phyloP scores from a whole-genome alignment of 371 early-diverging fungal genomes.

The Mucor velutinosus region DNA sequence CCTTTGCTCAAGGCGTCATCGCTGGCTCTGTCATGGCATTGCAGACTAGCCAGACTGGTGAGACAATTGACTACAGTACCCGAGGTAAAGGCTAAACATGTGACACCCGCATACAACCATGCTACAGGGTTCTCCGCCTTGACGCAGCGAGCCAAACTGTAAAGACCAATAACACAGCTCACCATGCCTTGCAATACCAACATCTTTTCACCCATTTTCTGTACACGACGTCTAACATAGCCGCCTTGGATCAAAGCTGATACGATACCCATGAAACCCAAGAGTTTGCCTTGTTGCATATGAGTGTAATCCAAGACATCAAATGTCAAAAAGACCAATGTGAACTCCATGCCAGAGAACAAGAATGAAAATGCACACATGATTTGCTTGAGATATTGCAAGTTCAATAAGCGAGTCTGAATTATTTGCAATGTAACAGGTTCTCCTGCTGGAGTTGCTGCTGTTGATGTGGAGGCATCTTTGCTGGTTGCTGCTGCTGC shows the following conservation, averaged over 20 bases:
- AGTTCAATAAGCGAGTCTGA: conserved; percentile 37
- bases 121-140: background rate
- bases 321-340: conserved; percentile 93
- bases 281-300: conserved; percentile 87
- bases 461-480: background rate
- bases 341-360: conserved; percentile 98
- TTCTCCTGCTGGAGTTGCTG: background rate
- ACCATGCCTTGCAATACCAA: conserved; percentile 82
- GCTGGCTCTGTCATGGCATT: conserved; percentile 42
- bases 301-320: conserved; percentile 86
- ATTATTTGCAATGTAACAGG: conserved; percentile 7
- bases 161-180: conserved; percentile 70
- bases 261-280: conserved; percentile 87
- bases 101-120: conserved; percentile 57
- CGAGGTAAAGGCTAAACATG: conserved; percentile 86
- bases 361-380: conserved; percentile 89
- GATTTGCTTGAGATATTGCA: conserved; percentile 62
- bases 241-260: conserved; percentile 92
- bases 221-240: conserved; percentile 82
- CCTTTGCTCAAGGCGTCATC: conserved; percentile 61
- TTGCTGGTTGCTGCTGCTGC: background rate
- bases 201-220: conserved; percentile 67
- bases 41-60: conserved; percentile 75
- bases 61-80: conserved; percentile 94
- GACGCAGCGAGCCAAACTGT: conserved; percentile 62